Base-by-base conservation (phyloP, 352 stramenopile species). In the Chrysophaeum taylorii region DNA sequence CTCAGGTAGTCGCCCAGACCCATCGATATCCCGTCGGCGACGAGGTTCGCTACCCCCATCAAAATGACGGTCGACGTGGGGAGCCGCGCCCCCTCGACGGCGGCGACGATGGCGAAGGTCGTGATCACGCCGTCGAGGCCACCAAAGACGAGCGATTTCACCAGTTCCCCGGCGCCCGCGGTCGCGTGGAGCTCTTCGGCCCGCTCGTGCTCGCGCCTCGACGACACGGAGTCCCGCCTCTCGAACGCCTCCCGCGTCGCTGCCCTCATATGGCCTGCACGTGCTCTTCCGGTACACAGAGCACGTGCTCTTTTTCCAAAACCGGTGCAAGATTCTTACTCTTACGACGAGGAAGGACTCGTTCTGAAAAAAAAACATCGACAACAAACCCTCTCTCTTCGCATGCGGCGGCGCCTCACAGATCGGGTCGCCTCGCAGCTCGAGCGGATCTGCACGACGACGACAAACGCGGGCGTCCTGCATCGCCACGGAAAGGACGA, bases 121-220 rank as follows among this genome's bases (percentile, higher is more conserved):
- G 89, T 95, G 74, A 95, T 91, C 76, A 95, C 94, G 52, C 88
- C 89, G 68, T 95, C 89, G 18, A 95, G 78, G 2, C 89, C 89
- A 45, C 89, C 89, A 77, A 92, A 95, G 23, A 95, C 88, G 2
- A 81, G 25, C 25, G 64, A 77, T 70, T 79, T 79, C 39, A 78
- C 27, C 33, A 45, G 45, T 5, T 2, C 31, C 33, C 57, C 57
- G 2, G 5, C 57, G 33, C n/a, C n/a, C n/a, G n/a, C n/a, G n/a
- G n/a, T n/a, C n/a, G n/a, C n/a, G n/a, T n/a, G n/a, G n/a, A n/a
- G n/a, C n/a, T n/a, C n/a, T n/a, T n/a, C n/a, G n/a, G n/a, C n/a
- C n/a, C n/a, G n/a, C n/a, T n/a, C n/a, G n/a, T n/a, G n/a, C n/a
- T n/a, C n/a, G n/a, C n/a, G n/a, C n/a, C n/a, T n/a, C n/a, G n/a